Percentiles rank a stretch among this genome's conserved stretches.
Conservation (phyloP, 306 rosid species). For the Echinosophora koreensis region DNA sequence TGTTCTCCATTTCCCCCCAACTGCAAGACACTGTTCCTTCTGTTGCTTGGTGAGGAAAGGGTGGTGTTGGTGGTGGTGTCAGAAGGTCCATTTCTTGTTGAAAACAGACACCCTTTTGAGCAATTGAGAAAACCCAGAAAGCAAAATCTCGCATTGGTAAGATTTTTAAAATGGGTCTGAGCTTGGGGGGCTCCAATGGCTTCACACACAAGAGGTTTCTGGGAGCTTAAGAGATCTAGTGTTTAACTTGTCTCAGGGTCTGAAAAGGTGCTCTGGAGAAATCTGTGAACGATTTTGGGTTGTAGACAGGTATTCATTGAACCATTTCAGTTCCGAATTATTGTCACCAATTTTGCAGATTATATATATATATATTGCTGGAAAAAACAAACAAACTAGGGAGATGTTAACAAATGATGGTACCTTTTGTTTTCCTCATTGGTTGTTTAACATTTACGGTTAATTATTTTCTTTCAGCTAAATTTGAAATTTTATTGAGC, state of each 20-base stretch:
- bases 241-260: conserved; percentile 41
- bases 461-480: conserved; percentile 9
- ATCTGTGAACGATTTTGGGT: conserved; percentile 41
- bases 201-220: conserved; percentile 42
- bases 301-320: conserved; percentile 43
- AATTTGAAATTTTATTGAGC: conserved; percentile 31
- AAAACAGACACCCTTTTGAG: conserved; percentile 44
- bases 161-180: conserved; percentile 55
- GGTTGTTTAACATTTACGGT: background rate
- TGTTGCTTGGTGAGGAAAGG: conserved; percentile 23
- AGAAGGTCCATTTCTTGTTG: conserved; percentile 47
- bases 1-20: conserved; percentile 55
- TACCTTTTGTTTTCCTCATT: conserved; percentile 3
- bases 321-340: conserved; percentile 32
- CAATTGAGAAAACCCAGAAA: conserved; percentile 50
- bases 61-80: conserved; percentile 17
- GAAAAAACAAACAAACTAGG: conserved; percentile 24
- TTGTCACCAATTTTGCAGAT: background rate
- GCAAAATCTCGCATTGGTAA: conserved; percentile 31
- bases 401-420: conserved; percentile 25
- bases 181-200: conserved; percentile 41
- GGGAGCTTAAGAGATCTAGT: conserved; percentile 59
- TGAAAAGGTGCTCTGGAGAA: conserved; percentile 43
- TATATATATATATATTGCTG: conserved; percentile 17
- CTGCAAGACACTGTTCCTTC: conserved; percentile 37